Percentiles rank a stretch among this genome's conserved stretches.
Evolutionary conservation across 768 basidiomycete genomes (phyloP).

Genomic region (Auricularia cornea): DNA sequence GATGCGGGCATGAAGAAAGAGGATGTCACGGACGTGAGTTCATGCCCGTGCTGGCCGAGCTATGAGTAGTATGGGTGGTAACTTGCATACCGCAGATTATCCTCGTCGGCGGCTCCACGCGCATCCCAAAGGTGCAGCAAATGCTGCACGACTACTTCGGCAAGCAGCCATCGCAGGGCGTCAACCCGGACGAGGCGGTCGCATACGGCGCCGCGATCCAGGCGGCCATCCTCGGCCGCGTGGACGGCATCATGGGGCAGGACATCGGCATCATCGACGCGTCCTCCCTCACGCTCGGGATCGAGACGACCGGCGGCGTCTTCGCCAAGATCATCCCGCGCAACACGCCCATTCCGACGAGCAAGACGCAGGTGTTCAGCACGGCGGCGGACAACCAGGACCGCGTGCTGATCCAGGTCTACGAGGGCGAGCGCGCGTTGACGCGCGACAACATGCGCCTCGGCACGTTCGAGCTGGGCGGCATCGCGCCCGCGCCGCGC

Average conservation of each 20-base stretch:
- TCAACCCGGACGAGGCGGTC: constrained; percentile 49
- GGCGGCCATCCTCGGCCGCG: constrained; percentile 42
- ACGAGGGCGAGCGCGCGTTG: constrained; percentile 33
- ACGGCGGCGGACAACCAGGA: constrained; percentile 30
- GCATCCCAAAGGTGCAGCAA: constrained; percentile 47
- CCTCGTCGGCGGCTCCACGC: constrained; percentile 39
- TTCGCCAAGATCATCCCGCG: constrained; percentile 44
- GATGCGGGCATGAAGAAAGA: constrained; percentile 45
- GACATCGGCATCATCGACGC: constrained; percentile 41
- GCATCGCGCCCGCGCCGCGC: constrained; percentile 37
- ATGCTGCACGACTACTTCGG: constrained; percentile 44
- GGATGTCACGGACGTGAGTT: constrained; percentile 36
- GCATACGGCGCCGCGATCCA: constrained; percentile 49
- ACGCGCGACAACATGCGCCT: constrained; percentile 43
- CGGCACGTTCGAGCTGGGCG: constrained; percentile 39
- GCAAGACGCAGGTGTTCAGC: constrained; percentile 35
- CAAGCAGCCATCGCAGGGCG: constrained; percentile 41
- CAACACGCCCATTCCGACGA: constrained; percentile 45
- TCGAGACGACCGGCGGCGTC: constrained; percentile 42
- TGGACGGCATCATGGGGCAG: constrained; percentile 28
- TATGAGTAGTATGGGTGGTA: neutral
- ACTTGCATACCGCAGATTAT: constrained; percentile 14
- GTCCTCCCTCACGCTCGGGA: constrained; percentile 42
- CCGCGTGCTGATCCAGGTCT: constrained; percentile 28
- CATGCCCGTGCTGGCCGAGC: neutral